Evolutionary conservation across 768 basidiomycete species (phyloP).

Genomic region (Collybiopsis confluens): DNA sequence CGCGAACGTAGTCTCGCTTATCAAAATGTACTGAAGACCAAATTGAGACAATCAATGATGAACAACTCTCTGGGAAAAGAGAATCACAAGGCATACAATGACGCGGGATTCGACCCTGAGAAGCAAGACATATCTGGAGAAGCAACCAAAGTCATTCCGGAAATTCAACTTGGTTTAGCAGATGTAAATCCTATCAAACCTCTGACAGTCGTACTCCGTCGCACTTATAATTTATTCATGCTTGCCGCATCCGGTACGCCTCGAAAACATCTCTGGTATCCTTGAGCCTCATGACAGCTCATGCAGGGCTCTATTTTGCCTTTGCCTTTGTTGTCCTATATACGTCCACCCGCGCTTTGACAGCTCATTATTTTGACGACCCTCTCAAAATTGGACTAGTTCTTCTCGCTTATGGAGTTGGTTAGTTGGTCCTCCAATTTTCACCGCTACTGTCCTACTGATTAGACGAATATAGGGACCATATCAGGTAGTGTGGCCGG

Average conservation of each 20-base stretch:
- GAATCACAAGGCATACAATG: too few relatives aligned
- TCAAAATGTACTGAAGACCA: conserved; percentile 55
- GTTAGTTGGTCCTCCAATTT: too few relatives aligned
- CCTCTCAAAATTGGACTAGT: conserved; percentile 73
- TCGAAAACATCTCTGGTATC: not conserved
- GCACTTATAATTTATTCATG: conserved; percentile 64
- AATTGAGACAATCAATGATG: conserved; percentile 20
- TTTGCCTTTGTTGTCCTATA: conserved; percentile 52
- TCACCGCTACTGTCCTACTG: too few relatives aligned
- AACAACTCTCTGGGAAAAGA: too few relatives aligned
- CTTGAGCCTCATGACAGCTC: not conserved
- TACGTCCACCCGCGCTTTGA: conserved; percentile 69
- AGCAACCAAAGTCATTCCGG: conserved; percentile 11
- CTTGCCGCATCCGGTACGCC: conserved; percentile 45
- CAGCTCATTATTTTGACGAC: conserved; percentile 56
- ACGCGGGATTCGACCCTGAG: conserved; percentile 12
- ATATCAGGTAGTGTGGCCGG: too few relatives aligned
- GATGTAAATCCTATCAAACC: conserved; percentile 78
- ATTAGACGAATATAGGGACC: too few relatives aligned
- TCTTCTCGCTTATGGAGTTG: conserved; percentile 69
- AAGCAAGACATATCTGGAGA: conserved; percentile 10
- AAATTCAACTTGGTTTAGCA: conserved; percentile 51
- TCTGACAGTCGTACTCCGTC: conserved; percentile 50
- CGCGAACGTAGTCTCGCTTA: conserved; percentile 79
- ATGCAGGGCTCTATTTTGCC: conserved; percentile 11